Evolutionary conservation across 306 rosid genomes (phyloP).

Genomic region (Lithocarpus polystachyus): DNA sequence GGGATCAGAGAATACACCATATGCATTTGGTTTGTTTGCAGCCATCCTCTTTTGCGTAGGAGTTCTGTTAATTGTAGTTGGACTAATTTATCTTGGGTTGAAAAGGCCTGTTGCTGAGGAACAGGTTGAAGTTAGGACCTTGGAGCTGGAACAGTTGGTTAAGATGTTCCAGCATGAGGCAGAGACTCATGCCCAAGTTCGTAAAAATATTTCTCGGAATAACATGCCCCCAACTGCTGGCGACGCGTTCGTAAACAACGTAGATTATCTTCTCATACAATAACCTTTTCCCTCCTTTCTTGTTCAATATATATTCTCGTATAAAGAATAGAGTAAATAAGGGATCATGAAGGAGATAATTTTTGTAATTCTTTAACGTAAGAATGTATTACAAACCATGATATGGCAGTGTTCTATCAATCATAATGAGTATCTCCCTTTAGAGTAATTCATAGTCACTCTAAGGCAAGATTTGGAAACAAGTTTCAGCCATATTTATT

Average conservation of each 20-base stretch:
- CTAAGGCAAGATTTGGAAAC: too few relatives aligned
- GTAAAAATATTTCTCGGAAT: constrained; percentile 44
- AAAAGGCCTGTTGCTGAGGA: constrained; percentile 55
- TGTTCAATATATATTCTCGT: neutral
- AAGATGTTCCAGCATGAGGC: constrained; percentile 91
- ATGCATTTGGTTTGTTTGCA: constrained; percentile 77
- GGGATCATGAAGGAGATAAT: neutral
- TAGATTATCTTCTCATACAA: constrained; percentile 41
- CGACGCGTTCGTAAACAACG: constrained; percentile 34
- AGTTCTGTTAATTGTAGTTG: constrained; percentile 48
- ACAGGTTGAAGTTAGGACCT: constrained; percentile 67
- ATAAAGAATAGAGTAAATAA: neutral
- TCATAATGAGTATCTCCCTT: too few relatives aligned
- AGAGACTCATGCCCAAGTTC: constrained; percentile 81
- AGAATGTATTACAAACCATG: neutral
- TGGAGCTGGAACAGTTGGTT: constrained; percentile 76
- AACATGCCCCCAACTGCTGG: constrained; percentile 79
- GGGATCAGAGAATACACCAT: constrained; percentile 60
- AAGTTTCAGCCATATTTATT: too few relatives aligned
- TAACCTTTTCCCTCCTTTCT: neutral
- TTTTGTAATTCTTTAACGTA: neutral
- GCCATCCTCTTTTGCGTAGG: constrained; percentile 57
- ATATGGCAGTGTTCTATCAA: too few relatives aligned
- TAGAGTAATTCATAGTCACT: too few relatives aligned
- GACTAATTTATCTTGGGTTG: constrained; percentile 71